Base-by-base conservation (phyloP, 169 alveolate genomes). In the Eimeria necatrix region DNA sequence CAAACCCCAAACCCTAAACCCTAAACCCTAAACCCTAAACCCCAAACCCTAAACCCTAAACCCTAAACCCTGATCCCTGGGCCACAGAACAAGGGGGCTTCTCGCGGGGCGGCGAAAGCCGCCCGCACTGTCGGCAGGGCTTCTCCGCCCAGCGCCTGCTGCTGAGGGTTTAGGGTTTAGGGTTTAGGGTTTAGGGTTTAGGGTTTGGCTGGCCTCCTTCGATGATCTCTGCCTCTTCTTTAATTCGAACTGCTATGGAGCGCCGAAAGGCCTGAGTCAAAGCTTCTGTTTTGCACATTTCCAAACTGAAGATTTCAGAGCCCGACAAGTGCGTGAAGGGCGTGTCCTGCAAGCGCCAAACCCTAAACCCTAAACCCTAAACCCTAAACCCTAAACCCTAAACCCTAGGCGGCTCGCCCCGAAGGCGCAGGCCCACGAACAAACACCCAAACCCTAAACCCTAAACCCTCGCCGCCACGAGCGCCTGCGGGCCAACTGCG, bases 251-350 rank as follows among this genome's bases (percentile, higher is more conserved):
- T n/a, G 99, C 99, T 48, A 99, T 99, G 46, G 99, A 98, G 86
- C 99, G 98, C 94, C 99, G 97, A 96, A 99, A 98, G 61, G 99
- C 99, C 97, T 96, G 96, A 9, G 98, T 97, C 64, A 97, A 97
- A 4, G 99, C 98, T 95, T 99, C 99, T 20, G 99, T 99, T 97
- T 99, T 99, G 94, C 99, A 97, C 99, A 99, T 98, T 95, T 99
- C 99, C 95, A 99, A 96, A 51, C 99, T 99, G 97, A 98, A 99
- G 51, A 99, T 99, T 97, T 99, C 99, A 24, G 99, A 98, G 18
- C 99, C 99, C 68, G 99, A 99, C 84, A 99, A 97, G 96, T 98
- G 99, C 12, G 99, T 99, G 97, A 99, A 99, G 46, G 99, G 99
- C 41, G 99, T 98, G 91, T 98, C 99, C 97, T 96, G 96, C 41